Conservation (phyloP, 495 filamentous ascomycete species). For the Elasticomyces elasticus region DNA sequence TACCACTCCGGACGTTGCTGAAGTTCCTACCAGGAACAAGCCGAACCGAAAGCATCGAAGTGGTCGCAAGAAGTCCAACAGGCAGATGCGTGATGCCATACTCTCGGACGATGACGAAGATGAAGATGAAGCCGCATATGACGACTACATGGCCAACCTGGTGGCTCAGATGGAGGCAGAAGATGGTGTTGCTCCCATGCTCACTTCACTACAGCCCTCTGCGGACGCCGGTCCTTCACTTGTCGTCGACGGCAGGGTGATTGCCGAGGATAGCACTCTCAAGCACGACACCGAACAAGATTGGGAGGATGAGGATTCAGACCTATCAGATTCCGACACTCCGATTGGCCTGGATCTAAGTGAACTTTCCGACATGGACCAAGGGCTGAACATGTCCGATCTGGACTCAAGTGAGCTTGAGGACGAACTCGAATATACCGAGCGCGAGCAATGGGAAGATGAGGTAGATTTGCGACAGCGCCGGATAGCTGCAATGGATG, state of each 20-base stretch:
- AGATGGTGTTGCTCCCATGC: not conserved
- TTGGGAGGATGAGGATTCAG: conserved; percentile 7
- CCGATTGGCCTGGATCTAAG: conserved; percentile 12
- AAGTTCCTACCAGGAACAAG: not conserved
- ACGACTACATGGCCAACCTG: conserved; percentile 22
- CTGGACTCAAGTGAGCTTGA: conserved; percentile 32
- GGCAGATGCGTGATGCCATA: conserved; percentile 14
- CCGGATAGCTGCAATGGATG: conserved; percentile 35
- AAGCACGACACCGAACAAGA: not conserved
- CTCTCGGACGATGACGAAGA: conserved; percentile 18
- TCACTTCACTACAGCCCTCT: not conserved
- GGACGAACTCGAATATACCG: conserved; percentile 28
- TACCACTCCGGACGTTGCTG: not conserved
- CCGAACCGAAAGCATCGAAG: conserved; percentile 14
- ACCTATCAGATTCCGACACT: not conserved
- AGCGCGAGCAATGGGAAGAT: conserved; percentile 24
- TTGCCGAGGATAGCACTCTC: conserved; percentile 9
- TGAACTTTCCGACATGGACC: conserved; percentile 4
- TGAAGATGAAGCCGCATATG: conserved; percentile 20
- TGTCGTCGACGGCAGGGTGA: conserved; percentile 13
- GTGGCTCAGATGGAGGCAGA: conserved; percentile 11
- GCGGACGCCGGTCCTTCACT: conserved; percentile 5
- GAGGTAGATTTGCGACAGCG: conserved; percentile 27
- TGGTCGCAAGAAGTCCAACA: conserved; percentile 16
- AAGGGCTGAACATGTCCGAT: conserved; percentile 1